Evolutionary conservation across 2,329 filamentous ascomycete species (phyloP).

Genomic region (Xenosphaeropsis pyriputrescens): DNA sequence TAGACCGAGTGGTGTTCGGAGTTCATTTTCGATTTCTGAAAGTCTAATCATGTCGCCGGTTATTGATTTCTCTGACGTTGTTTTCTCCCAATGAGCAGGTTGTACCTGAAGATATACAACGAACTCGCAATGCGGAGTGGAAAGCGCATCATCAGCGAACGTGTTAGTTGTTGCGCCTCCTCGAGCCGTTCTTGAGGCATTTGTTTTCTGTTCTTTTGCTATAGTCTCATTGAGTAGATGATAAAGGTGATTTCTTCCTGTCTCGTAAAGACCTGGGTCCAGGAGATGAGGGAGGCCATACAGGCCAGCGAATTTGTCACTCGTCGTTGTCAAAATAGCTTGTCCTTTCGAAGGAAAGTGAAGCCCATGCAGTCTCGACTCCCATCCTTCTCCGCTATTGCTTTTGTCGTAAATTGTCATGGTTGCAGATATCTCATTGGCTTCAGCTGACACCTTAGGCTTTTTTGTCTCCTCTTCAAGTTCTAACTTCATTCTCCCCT

Average conservation of each 20-base stretch:
- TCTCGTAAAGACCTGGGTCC: slow-evolving; percentile 21
- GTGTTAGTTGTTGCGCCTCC: slow-evolving; percentile 52
- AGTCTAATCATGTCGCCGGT: slow-evolving; percentile 1
- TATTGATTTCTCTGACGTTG: neutral
- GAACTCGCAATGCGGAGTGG: slow-evolving; percentile 73
- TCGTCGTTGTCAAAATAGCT: slow-evolving; percentile 74
- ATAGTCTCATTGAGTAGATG: slow-evolving; percentile 54
- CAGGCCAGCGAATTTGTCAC: slow-evolving; percentile 86
- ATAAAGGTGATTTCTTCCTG: slow-evolving; percentile 40
- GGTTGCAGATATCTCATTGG: slow-evolving; percentile 55
- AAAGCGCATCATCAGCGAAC: slow-evolving; percentile 39
- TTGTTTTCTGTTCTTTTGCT: slow-evolving; percentile 23
- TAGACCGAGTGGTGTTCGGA: slow-evolving; percentile 44
- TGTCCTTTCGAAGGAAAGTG: slow-evolving; percentile 75
- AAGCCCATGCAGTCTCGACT: slow-evolving; percentile 67
- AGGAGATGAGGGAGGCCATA: slow-evolving; percentile 73
- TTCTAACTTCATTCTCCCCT: slow-evolving; percentile 55
- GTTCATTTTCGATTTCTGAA: slow-evolving; percentile 40
- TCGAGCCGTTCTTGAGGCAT: slow-evolving; percentile 50
- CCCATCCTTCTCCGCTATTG: slow-evolving; percentile 59
- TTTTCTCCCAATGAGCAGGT: slow-evolving; percentile 4
- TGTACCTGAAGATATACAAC: slow-evolving; percentile 73
- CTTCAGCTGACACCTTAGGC: slow-evolving; percentile 12
- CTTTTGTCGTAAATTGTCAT: slow-evolving; percentile 59
- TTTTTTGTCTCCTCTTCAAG: slow-evolving; percentile 34